A percentile compares a stretch with the other conserved stretches of the same genome.
Evolutionary conservation across 768 basidiomycete species (phyloP).

Genomic region (Saitozyma podzolica): DNA sequence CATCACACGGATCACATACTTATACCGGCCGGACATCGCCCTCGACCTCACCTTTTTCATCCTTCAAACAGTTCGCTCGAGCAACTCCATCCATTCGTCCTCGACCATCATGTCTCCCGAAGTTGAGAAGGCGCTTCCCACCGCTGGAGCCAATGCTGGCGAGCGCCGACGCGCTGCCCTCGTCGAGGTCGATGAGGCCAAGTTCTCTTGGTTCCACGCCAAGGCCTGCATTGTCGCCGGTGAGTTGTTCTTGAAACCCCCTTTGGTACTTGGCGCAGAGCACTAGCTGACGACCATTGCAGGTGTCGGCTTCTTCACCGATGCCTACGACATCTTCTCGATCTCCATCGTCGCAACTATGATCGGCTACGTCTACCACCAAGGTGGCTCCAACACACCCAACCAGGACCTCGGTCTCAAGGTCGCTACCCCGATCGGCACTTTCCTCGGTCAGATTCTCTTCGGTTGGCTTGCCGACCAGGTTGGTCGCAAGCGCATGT

Average conservation of each 20-base stretch:
- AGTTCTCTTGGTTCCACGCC: slow-evolving; percentile 85
- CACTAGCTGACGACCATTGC: no score
- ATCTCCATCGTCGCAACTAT: slow-evolving; percentile 82
- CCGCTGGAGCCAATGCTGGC: slow-evolving; percentile 16
- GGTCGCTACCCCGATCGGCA: slow-evolving; percentile 52
- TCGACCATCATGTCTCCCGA: neutral
- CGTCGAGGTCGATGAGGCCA: slow-evolving; percentile 80
- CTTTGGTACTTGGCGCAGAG: no score
- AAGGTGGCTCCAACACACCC: slow-evolving; percentile 56
- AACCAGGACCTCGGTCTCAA: slow-evolving; percentile 60
- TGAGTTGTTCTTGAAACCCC: no score
- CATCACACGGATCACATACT: no score
- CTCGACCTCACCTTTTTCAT: no score
- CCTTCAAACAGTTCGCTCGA: no score
- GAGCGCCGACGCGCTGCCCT: slow-evolving; percentile 77
- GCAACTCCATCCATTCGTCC: no score
- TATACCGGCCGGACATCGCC: no score
- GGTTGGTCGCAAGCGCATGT: slow-evolving; percentile 53
- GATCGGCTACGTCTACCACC: slow-evolving; percentile 74
- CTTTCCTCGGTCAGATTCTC: slow-evolving; percentile 49
- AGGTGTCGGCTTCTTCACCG: slow-evolving; percentile 86
- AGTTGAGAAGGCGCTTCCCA: slow-evolving; percentile 3
- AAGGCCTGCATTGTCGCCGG: slow-evolving; percentile 56
- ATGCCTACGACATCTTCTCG: slow-evolving; percentile 66
- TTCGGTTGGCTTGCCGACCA: slow-evolving; percentile 53